Percentiles rank a stretch among this genome's conserved stretches.
These are phyloP conservation scores for Yarrowia deformans DNA, from an alignment of 805 yeast species.

Conservation along the genomic window DNA sequence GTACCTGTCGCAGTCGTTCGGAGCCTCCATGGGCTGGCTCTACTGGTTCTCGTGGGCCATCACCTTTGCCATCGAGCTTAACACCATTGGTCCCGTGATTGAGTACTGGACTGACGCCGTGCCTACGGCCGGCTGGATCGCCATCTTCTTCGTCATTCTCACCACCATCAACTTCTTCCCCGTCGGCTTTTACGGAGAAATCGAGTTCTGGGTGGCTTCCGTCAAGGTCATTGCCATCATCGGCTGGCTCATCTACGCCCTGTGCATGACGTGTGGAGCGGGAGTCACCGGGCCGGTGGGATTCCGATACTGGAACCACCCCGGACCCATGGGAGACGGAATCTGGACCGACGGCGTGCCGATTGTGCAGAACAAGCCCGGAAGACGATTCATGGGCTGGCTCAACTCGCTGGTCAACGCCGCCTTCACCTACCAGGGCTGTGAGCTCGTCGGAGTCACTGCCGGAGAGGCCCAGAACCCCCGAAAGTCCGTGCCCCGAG, in stretches of 20 bases:
- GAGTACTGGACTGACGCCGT: conserved; percentile 58
- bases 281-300: conserved; percentile 52
- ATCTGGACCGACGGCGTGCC: conserved; percentile 45
- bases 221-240: conserved; percentile 69
- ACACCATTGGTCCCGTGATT: conserved; percentile 55
- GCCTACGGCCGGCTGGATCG: conserved; percentile 57
- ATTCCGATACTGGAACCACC: conserved; percentile 54
- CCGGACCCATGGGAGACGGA: conserved; percentile 62
- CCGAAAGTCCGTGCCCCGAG: conserved; percentile 61
- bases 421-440: conserved; percentile 62
- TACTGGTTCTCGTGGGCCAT: conserved; percentile 59
- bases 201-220: conserved; percentile 69
- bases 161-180: conserved; percentile 56
- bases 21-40: conserved; percentile 63
- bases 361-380: conserved; percentile 42
- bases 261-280: conserved; percentile 59
- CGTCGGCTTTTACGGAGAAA: conserved; percentile 58
- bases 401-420: conserved; percentile 59
- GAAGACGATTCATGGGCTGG: conserved; percentile 45
- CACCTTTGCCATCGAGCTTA: conserved; percentile 56
- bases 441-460: conserved; percentile 62
- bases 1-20: conserved; percentile 66
- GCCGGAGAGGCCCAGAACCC: conserved; percentile 68
- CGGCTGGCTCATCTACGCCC: conserved; percentile 66
- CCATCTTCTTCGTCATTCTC: conserved; percentile 59